Conservation (phyloP, 257 asterid species). For the Solanum chilense region DNA sequence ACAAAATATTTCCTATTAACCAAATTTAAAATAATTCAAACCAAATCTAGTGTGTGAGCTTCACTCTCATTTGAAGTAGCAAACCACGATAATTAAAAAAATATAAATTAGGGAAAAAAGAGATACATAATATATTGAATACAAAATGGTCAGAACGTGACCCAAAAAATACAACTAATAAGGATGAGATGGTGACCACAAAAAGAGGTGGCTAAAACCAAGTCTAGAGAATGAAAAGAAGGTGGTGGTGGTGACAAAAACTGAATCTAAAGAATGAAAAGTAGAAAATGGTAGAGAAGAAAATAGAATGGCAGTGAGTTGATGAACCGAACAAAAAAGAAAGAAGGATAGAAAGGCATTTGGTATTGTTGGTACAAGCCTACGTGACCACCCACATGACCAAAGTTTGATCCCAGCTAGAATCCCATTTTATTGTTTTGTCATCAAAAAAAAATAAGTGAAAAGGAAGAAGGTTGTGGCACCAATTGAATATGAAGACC, state of each 20-base stretch:
- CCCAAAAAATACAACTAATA: neutral
- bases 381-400: too few relatives aligned
- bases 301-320: neutral
- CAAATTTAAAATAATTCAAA: neutral
- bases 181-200: neutral
- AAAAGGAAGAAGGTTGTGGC: neutral
- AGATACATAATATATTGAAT: neutral
- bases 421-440: too few relatives aligned
- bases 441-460: neutral
- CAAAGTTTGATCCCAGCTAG: too few relatives aligned
- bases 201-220: neutral
- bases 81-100: neutral
- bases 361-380: too few relatives aligned
- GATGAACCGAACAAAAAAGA: neutral
- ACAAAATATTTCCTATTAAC: neutral
- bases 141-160: neutral
- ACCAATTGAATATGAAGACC: conserved; percentile 14
- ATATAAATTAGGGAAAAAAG: neutral
- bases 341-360: too few relatives aligned
- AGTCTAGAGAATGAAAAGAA: neutral
- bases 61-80: neutral
- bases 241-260: neutral
- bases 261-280: neutral
- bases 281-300: neutral
- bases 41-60: neutral